Evolutionary conservation across 2,329 filamentous ascomycete species (phyloP).

Genomic region (Dothidotthia symphoricarpi): DNA sequence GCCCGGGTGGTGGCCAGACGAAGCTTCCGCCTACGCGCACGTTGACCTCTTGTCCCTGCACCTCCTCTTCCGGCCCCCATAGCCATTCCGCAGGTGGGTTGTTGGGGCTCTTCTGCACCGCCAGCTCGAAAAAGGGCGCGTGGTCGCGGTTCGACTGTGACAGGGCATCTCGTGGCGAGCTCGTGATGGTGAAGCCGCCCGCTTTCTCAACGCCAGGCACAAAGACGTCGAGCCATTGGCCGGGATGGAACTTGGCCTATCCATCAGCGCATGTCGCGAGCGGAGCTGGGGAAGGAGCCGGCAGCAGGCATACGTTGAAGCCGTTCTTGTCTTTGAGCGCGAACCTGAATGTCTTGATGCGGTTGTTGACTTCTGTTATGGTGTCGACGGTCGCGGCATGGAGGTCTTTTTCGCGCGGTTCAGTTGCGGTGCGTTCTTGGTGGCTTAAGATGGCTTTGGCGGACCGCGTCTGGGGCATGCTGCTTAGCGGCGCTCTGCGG

Average conservation of each 20-base stretch:
- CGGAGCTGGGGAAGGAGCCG: constrained; percentile 21
- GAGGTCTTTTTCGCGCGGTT: constrained; percentile 67
- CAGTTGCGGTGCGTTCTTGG: constrained; percentile 68
- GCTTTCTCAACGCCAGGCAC: constrained; percentile 67
- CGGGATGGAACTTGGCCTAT: constrained; percentile 65
- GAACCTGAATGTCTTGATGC: constrained; percentile 67
- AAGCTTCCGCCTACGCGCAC: constrained; percentile 81
- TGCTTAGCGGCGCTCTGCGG: constrained; percentile 25
- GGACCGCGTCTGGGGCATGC: constrained; percentile 33
- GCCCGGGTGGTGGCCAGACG: constrained; percentile 65
- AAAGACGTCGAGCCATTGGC: constrained; percentile 86
- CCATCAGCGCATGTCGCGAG: constrained; percentile 31
- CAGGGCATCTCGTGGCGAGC: constrained; percentile 60
- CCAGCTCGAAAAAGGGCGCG: constrained; percentile 67
- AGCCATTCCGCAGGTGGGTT: constrained; percentile 77
- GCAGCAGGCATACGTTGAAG: constrained; percentile 49
- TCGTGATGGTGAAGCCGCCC: constrained; percentile 87
- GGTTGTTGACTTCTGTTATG: constrained; percentile 64
- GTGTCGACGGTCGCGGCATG: constrained; percentile 61
- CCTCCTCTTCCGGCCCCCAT: constrained; percentile 57
- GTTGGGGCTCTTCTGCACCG: constrained; percentile 67
- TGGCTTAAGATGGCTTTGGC: constrained; percentile 50
- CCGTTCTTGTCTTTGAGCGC: constrained; percentile 52
- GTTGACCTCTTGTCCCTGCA: constrained; percentile 59
- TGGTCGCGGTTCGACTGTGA: constrained; percentile 22